phyloP scores from a whole-genome alignment of 2,329 filamentous ascomycete species.

The Gaeumannomyces sp. region DNA sequence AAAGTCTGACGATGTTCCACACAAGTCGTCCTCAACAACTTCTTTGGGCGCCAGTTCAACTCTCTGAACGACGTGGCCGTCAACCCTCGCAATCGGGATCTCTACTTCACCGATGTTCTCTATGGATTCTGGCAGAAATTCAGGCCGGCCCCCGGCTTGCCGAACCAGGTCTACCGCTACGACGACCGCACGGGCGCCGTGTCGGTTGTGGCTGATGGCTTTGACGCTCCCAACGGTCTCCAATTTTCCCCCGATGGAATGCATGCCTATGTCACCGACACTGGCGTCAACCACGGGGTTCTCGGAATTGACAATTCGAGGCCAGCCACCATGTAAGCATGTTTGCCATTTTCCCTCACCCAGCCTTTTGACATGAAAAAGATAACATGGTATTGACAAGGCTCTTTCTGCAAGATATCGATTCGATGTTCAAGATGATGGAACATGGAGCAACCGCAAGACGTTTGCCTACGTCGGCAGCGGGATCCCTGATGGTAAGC shows the following conservation, averaged over 20 bases:
- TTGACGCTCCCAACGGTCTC: slow-evolving; percentile 50
- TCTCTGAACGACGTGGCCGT: slow-evolving; percentile 53
- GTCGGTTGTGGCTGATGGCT: slow-evolving; percentile 51
- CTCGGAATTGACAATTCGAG: slow-evolving; percentile 33
- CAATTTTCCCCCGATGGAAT: slow-evolving; percentile 48
- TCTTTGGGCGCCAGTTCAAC: slow-evolving; percentile 52
- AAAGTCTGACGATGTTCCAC: slow-evolving; percentile 2
- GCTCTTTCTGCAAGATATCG: slow-evolving; percentile 32
- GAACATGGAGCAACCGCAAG: slow-evolving; percentile 40
- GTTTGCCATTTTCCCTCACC: not conserved
- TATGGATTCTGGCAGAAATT: slow-evolving; percentile 56
- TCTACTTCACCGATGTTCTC: slow-evolving; percentile 60
- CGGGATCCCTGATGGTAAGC: slow-evolving; percentile 51
- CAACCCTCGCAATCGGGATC: slow-evolving; percentile 45
- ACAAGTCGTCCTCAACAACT: slow-evolving; percentile 49
- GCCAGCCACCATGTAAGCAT: slow-evolving; percentile 41
- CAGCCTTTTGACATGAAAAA: not conserved
- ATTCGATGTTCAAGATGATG: slow-evolving; percentile 37
- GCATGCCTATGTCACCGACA: slow-evolving; percentile 51
- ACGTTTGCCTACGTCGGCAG: slow-evolving; percentile 50
- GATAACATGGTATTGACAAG: not conserved
- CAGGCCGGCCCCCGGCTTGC: slow-evolving; percentile 44
- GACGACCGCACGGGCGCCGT: slow-evolving; percentile 44
- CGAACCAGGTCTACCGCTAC: slow-evolving; percentile 53
- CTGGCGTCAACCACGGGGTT: slow-evolving; percentile 37